These are phyloP conservation scores for Echinosophora koreensis DNA, from an alignment of 306 rosid genomes.

Conservation along the genomic window DNA sequence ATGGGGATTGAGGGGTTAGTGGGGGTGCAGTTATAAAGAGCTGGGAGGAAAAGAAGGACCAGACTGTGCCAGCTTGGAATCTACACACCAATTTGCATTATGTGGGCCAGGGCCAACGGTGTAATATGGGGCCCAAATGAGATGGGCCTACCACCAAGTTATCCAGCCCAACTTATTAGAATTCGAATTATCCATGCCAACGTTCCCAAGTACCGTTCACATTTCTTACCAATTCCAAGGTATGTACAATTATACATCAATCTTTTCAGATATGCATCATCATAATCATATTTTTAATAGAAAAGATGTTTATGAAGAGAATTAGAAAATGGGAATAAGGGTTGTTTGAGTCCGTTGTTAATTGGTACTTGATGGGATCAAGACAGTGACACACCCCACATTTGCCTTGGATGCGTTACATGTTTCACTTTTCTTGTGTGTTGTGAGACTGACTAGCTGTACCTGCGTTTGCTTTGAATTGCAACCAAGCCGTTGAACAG, in stretches of 20 bases:
- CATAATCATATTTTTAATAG: background rate
- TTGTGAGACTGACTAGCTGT: conserved; percentile 31
- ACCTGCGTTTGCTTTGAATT: conserved; percentile 35
- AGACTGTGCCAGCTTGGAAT: conserved; percentile 47
- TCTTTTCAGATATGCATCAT: no score
- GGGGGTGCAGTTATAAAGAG: conserved; percentile 44
- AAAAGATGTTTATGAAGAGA: background rate
- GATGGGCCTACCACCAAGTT: conserved; percentile 38
- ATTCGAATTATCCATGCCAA: background rate
- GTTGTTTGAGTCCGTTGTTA: conserved; percentile 38
- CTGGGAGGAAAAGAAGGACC: conserved; percentile 11
- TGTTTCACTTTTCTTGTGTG: conserved; percentile 17
- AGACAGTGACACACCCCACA: background rate
- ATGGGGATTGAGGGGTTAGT: background rate
- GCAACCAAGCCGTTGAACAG: conserved; percentile 30
- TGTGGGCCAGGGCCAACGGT: conserved; percentile 49
- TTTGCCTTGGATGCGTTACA: conserved; percentile 47
- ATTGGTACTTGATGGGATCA: conserved; percentile 16
- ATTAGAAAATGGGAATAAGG: background rate
- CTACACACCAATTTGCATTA: background rate
- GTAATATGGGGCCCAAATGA: background rate
- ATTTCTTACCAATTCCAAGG: background rate
- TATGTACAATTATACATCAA: no score
- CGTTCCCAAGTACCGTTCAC: conserved; percentile 27
- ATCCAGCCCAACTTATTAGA: conserved; percentile 36